These are phyloP conservation scores for Citrus glauca DNA, from an alignment of 345 rosid species.

Conservation along the genomic window DNA sequence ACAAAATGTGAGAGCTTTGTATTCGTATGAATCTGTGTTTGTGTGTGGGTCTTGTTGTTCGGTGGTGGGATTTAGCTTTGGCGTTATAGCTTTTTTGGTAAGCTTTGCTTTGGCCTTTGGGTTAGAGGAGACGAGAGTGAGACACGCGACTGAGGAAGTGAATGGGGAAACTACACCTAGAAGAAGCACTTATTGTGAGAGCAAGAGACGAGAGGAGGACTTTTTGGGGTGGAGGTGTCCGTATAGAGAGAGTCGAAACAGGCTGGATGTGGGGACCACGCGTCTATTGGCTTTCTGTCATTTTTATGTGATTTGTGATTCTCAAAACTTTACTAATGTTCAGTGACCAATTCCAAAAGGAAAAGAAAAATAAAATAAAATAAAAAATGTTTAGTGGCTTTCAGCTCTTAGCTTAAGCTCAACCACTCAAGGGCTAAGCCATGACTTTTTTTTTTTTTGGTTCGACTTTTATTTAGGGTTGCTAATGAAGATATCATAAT, in stretches of 20 bases:
- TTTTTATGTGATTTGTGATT: background rate
- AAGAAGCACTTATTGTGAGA: slow-evolving; percentile 11
- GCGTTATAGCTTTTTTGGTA: background rate
- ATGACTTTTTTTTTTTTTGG: background rate
- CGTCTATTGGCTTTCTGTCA: slow-evolving; percentile 7
- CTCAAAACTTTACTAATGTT: background rate
- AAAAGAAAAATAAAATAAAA: no score
- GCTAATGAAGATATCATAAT: no score
- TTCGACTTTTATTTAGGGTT: no score
- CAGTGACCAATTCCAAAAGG: no score
- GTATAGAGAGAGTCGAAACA: slow-evolving; percentile 15
- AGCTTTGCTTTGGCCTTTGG: no score
- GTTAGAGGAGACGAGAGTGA: slow-evolving; percentile 10
- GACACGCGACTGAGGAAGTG: background rate
- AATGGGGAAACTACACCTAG: background rate
- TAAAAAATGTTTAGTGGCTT: background rate
- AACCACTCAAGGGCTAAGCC: background rate
- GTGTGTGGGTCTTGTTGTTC: no score
- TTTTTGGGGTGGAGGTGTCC: background rate
- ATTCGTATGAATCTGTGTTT: background rate
- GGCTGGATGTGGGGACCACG: slow-evolving; percentile 52
- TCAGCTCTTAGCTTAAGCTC: background rate
- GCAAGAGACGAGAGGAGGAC: slow-evolving; percentile 9
- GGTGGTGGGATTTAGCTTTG: background rate
- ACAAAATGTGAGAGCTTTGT: background rate